Conservation (phyloP, 2,329 filamentous ascomycete genomes). For the Sporothrix pseudoabietina region DNA sequence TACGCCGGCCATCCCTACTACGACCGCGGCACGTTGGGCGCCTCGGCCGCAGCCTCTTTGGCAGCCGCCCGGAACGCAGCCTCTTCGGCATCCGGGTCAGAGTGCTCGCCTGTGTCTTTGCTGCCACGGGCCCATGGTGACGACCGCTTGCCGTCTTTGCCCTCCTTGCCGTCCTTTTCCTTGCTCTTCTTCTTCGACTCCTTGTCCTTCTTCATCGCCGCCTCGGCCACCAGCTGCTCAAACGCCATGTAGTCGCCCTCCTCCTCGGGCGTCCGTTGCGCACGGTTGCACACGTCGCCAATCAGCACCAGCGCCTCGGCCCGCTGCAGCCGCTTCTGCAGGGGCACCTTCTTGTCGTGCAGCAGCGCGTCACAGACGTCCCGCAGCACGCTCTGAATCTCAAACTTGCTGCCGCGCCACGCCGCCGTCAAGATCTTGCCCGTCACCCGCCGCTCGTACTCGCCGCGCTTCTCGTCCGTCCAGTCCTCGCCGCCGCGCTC, state of each 20-base stretch:
- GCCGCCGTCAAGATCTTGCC: constrained; percentile 97
- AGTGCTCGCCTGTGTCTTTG: not conserved
- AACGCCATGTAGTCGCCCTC: constrained; percentile 99
- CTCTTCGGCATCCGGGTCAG: not conserved
- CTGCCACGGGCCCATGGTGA: not conserved
- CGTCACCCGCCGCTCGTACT: constrained; percentile 93
- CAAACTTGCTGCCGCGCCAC: constrained; percentile 94
- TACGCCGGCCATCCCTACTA: not conserved
- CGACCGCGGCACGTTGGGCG: constrained; percentile 20
- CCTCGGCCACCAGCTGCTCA: constrained; percentile 95
- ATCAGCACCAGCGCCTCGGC: constrained; percentile 87
- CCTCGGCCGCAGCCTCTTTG: not conserved
- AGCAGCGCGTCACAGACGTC: constrained; percentile 92
- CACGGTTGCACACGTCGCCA: constrained; percentile 86
- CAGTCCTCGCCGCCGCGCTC: constrained; percentile 94
- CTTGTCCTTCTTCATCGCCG: constrained; percentile 91
- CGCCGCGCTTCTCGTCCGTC: constrained; percentile 95
- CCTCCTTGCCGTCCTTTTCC: constrained; percentile 34
- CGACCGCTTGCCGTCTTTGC: not conserved
- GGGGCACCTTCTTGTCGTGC: constrained; percentile 73
- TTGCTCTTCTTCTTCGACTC: constrained; percentile 70
- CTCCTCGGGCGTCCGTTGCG: constrained; percentile 85
- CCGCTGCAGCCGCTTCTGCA: constrained; percentile 84
- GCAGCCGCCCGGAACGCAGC: constrained; percentile 17
- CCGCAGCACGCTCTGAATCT: constrained; percentile 92